Conservation (phyloP, 164 flowering plant species). For the Buxus sempervirens region DNA sequence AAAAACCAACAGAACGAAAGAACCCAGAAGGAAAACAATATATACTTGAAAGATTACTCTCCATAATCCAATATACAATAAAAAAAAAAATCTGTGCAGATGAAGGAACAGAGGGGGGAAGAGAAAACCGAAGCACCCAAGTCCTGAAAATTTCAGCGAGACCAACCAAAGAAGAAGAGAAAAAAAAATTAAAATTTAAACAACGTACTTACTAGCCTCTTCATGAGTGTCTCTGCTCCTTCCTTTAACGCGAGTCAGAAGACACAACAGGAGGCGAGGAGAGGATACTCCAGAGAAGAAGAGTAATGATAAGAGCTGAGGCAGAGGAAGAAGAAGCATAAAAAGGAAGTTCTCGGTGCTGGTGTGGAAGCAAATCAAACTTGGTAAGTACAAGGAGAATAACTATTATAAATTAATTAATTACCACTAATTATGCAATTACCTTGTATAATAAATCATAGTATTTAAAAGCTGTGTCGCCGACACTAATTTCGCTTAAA, state of each 20-base stretch:
- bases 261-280: background rate
- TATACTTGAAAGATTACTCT: background rate
- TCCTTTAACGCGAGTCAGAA: slow-evolving; percentile 17
- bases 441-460: background rate
- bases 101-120: background rate
- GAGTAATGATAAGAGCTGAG: slow-evolving; percentile 3
- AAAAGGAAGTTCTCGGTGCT: background rate
- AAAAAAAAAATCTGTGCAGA: background rate
- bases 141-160: background rate
- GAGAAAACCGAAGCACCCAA: slow-evolving; percentile 6
- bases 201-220: slow-evolving; percentile 93
- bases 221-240: slow-evolving; percentile 31
- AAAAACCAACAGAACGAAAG: background rate
- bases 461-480: slow-evolving; percentile 2
- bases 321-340: slow-evolving; percentile 13
- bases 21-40: background rate
- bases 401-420: background rate
- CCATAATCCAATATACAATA: background rate
- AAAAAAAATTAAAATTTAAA: slow-evolving; percentile 14
- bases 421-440: slow-evolving; percentile 1
- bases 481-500: slow-evolving; percentile 10
- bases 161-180: background rate
- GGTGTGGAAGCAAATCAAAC: background rate
- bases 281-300: background rate
- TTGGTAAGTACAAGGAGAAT: slow-evolving; percentile 1